These are phyloP conservation scores for Solanum sparsipilum DNA, from an alignment of 257 asterid species.

Conservation along the genomic window DNA sequence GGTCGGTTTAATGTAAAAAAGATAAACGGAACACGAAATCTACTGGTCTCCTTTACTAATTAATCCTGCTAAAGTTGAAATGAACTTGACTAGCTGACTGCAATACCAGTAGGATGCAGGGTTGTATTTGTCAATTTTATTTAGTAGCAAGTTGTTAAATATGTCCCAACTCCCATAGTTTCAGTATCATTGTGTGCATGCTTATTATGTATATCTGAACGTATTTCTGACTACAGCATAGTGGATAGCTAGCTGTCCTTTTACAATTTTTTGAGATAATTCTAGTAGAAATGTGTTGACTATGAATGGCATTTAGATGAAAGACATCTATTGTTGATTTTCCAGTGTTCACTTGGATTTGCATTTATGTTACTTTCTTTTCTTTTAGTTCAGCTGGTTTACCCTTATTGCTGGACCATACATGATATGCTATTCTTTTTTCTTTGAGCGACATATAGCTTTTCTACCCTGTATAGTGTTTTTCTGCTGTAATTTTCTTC, in stretches of 20 bases:
- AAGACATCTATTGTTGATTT: background rate
- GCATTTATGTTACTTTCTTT: background rate
- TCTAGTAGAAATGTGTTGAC: too few relatives aligned
- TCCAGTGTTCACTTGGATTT: background rate
- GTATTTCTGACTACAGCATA: background rate
- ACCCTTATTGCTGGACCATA: background rate
- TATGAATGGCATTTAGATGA: background rate
- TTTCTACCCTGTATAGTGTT: background rate
- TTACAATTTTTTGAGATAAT: background rate
- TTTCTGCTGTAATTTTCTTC: background rate
- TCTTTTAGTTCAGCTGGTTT: background rate
- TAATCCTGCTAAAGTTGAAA: background rate
- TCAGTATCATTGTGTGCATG: background rate
- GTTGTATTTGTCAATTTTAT: background rate
- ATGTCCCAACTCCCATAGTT: background rate
- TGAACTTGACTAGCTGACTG: background rate
- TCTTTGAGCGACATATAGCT: background rate
- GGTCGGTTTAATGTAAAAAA: background rate
- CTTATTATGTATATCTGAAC: background rate
- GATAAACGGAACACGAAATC: background rate
- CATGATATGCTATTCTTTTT: background rate
- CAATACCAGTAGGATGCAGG: background rate
- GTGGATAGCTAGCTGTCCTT: background rate
- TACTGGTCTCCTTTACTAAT: background rate
- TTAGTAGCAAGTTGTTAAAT: background rate